phyloP scores from a whole-genome alignment of 2,329 filamentous ascomycete species.

The Claviceps maximensis region DNA sequence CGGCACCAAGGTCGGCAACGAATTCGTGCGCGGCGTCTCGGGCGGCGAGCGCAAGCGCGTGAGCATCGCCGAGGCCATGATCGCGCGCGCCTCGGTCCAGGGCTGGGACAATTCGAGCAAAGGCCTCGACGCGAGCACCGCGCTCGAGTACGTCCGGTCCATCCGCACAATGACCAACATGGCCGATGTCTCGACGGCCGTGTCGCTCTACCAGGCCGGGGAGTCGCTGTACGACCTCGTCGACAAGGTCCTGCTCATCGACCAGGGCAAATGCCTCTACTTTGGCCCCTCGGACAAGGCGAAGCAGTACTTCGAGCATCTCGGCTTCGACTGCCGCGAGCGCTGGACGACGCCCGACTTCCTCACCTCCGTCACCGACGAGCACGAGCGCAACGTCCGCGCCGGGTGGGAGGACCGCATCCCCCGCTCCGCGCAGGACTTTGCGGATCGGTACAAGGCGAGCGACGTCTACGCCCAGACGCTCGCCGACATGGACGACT shows the following conservation, averaged over 20 bases:
- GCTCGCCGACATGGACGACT: conserved; percentile 47
- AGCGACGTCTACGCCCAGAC: conserved; percentile 48
- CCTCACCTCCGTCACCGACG: conserved; percentile 64
- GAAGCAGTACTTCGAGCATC: conserved; percentile 53
- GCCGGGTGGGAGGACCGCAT: conserved; percentile 50
- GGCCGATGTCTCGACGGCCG: conserved; percentile 56
- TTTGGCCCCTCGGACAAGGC: conserved; percentile 52
- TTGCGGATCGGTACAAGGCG: conserved; percentile 50
- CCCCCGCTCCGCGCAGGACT: conserved; percentile 55
- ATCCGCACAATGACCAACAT: conserved; percentile 53
- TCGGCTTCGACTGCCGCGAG: conserved; percentile 60
- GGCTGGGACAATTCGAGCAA: conserved; percentile 66
- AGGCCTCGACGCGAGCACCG: conserved; percentile 59
- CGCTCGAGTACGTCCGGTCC: conserved; percentile 56
- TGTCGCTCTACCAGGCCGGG: conserved; percentile 60
- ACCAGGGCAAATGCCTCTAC: conserved; percentile 58
- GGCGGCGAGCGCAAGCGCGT: conserved; percentile 62
- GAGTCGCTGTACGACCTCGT: conserved; percentile 54
- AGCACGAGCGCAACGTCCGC: conserved; percentile 55
- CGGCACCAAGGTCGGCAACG: conserved; percentile 56
- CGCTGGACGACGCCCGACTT: conserved; percentile 65
- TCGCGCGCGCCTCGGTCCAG: conserved; percentile 46
- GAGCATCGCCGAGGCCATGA: conserved; percentile 56
- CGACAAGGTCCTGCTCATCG: conserved; percentile 67
- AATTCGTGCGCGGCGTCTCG: conserved; percentile 48